A percentile compares a stretch with the other conserved stretches of the same genome.
These are phyloP conservation scores for Brettanomyces naardenensis DNA, from an alignment of 805 yeast species.

Conservation along the genomic window DNA sequence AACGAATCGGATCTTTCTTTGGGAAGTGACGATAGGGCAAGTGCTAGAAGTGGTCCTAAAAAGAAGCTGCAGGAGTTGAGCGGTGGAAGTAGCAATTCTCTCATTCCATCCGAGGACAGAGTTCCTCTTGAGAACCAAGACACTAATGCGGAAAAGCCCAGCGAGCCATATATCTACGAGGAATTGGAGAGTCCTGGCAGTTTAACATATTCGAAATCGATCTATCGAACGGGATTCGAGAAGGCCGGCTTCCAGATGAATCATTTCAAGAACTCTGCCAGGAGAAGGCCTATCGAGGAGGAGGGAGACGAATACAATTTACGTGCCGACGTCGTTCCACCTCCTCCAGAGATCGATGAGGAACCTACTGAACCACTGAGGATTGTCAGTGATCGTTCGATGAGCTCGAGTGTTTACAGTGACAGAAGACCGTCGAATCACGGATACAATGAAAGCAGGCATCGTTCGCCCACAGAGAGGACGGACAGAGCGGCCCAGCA, in stretches of 20 bases:
- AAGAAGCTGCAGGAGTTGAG: background rate
- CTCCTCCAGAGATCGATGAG: background rate
- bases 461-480: no score
- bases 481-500: background rate
- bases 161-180: conserved; percentile 27
- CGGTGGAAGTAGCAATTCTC: conserved; percentile 2
- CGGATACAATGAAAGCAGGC: background rate
- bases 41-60: background rate
- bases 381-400: background rate
- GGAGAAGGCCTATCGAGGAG: background rate
- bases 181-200: conserved; percentile 27
- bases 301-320: background rate
- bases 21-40: conserved; percentile 6
- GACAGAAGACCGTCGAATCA: background rate
- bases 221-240: conserved; percentile 28
- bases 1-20: conserved; percentile 11
- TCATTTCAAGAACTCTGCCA: conserved; percentile 9
- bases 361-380: conserved; percentile 1
- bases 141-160: conserved; percentile 7
- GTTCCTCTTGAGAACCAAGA: conserved; percentile 9
- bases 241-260: conserved; percentile 27
- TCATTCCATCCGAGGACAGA: conserved; percentile 20
- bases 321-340: background rate
- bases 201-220: conserved; percentile 25
- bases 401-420: background rate